Base-by-base conservation (phyloP, 192 early-diverging fungal genomes). In the Powellomyces hirtus region DNA sequence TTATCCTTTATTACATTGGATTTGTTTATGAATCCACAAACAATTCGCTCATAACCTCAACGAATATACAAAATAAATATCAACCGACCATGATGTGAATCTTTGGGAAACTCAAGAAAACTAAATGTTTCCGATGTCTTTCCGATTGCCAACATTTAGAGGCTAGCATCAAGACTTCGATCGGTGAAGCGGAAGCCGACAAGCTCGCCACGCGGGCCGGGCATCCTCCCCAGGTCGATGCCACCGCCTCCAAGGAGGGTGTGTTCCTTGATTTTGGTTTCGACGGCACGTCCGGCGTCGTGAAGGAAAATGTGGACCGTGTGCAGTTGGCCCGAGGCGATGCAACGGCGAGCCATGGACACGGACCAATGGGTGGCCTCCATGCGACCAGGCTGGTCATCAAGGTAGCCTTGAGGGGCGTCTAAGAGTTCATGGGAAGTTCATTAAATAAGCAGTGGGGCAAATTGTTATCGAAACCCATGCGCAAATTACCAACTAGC, bases 391-490 rank as follows among this genome's bases (percentile, higher is more conserved):
- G 58, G 58, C 11, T 59, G 58, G 27, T 27, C 16, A 33, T 7
- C 6, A 34, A 34, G 11, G 58, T 59, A 59, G 35, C 58, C 58
- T 59, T 59, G 58, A 14, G 58, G 58, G 35, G 58, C 58, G 35
- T 59, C 58, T 59, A n/a, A n/a, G n/a, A n/a, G n/a, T n/a, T n/a
- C n/a, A n/a, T n/a, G n/a, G n/a, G n/a, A n/a, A n/a, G n/a, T n/a
- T n/a, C n/a, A n/a, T n/a, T n/a, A n/a, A n/a, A n/a, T n/a, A n/a
- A n/a, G n/a, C n/a, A n/a, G n/a, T n/a, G n/a, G n/a, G n/a, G n/a
- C n/a, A n/a, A n/a, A n/a, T n/a, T n/a, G n/a, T n/a, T n/a, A n/a
- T n/a, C n/a, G n/a, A n/a, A n/a, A n/a, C n/a, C n/a, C n/a, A n/a
- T n/a, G n/a, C n/a, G n/a, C n/a, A n/a, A n/a, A n/a, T n/a, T n/a